Percentiles rank a stretch among this genome's conserved stretches.
These are phyloP conservation scores for Tolypocladium tundrense DNA, from an alignment of 2,329 filamentous ascomycete genomes.

Conservation along the genomic window DNA sequence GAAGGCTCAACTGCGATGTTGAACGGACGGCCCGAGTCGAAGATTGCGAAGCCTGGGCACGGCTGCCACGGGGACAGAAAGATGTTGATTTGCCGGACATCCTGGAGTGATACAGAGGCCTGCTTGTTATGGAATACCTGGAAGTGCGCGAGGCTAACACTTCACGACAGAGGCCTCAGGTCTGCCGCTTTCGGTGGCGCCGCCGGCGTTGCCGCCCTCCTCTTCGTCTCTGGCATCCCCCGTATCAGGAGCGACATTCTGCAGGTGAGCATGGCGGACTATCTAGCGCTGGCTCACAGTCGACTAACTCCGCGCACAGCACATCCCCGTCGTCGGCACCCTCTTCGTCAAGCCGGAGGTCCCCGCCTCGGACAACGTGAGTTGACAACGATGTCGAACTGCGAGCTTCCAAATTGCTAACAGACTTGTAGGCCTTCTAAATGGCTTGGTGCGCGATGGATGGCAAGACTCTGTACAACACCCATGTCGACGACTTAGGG, in stretches of 20 bases:
- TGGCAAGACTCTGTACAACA: conserved; percentile 18
- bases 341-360: conserved; percentile 44
- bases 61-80: background rate
- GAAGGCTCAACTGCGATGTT: background rate
- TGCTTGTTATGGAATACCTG: background rate
- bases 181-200: conserved; percentile 46
- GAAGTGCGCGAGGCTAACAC: background rate
- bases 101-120: background rate
- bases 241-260: conserved; percentile 50
- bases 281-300: background rate
- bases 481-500: conserved; percentile 10
- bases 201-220: conserved; percentile 46
- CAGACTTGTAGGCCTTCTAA: conserved; percentile 28
- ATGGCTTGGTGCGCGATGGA: conserved; percentile 11
- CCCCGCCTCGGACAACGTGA: conserved; percentile 53
- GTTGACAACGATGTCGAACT: conserved; percentile 15
- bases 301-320: conserved; percentile 22
- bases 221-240: conserved; percentile 53
- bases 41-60: background rate
- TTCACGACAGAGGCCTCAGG: conserved; percentile 3
- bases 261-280: conserved; percentile 29
- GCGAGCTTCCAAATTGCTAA: conserved; percentile 12
- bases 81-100: background rate
- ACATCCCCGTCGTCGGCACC: conserved; percentile 41
- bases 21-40: background rate